These are phyloP conservation scores for Collybia mongolica DNA, from an alignment of 768 basidiomycete species.

Conservation along the genomic window DNA sequence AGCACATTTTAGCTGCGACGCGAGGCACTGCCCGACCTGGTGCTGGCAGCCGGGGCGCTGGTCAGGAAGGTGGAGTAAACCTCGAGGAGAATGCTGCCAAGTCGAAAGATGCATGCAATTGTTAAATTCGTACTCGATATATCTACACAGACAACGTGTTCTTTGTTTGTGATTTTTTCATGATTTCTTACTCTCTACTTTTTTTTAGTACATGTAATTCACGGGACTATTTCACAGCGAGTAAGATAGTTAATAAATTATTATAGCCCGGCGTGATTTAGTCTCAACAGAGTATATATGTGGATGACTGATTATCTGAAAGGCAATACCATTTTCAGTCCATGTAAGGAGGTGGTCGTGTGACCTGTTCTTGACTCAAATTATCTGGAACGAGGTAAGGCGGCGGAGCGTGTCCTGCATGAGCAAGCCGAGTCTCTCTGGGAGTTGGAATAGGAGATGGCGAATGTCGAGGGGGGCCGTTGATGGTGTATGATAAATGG, in stretches of 20 bases:
- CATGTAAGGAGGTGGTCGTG: constrained; percentile 62
- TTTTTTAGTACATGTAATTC: constrained; percentile 1
- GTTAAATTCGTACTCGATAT: constrained; percentile 41
- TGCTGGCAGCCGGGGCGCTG: constrained; percentile 47
- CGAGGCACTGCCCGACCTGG: constrained; percentile 69
- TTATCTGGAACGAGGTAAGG: constrained; percentile 67
- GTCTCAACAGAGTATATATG: constrained; percentile 10
- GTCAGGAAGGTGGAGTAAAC: constrained; percentile 62
- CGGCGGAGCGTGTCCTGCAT: constrained; percentile 69
- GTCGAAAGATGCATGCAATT: constrained; percentile 79
- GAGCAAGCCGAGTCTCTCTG: constrained; percentile 29
- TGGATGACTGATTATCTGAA: constrained; percentile 6
- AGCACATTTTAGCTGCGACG: constrained; percentile 87
- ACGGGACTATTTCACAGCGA: too few relatives aligned
- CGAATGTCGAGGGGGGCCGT: constrained; percentile 29
- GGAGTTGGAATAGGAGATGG: constrained; percentile 28
- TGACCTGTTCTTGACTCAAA: constrained; percentile 48
- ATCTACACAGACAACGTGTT: constrained; percentile 16
- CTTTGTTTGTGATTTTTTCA: constrained; percentile 27
- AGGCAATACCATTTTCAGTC: constrained; percentile 31
- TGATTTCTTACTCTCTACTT: constrained; percentile 13
- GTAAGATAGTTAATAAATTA: not conserved
- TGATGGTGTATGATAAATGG: constrained; percentile 24
- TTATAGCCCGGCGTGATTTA: constrained; percentile 5
- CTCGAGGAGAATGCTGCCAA: constrained; percentile 67